Evolutionary conservation across 2,329 filamentous ascomycete genomes (phyloP).

Genomic region (Fusarium xylarioides): DNA sequence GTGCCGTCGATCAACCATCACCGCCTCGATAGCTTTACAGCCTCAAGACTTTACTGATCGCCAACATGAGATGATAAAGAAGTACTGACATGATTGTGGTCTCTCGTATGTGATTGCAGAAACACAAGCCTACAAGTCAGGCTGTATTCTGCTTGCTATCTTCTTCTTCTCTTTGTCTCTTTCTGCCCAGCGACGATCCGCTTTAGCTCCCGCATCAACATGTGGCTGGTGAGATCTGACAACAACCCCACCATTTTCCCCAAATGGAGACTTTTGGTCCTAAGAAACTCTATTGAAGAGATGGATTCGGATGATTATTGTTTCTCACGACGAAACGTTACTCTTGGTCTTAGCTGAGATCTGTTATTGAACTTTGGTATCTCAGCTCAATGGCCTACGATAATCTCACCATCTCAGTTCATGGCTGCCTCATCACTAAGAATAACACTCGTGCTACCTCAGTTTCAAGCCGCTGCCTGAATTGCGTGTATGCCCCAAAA

Average conservation of each 20-base stretch:
- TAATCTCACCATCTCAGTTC: neutral
- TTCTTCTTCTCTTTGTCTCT: neutral
- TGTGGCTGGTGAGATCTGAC: conserved; percentile 36
- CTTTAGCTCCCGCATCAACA: conserved; percentile 29
- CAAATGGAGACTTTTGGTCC: neutral
- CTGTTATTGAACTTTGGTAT: neutral
- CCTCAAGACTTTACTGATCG: neutral
- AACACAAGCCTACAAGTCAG: neutral
- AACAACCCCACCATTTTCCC: conserved; percentile 4
- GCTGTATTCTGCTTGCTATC: neutral
- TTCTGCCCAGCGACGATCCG: conserved; percentile 9
- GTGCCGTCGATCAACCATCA: conserved; percentile 4
- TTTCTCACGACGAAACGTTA: neutral
- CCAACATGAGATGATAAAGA: neutral
- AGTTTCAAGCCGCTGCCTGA: conserved; percentile 1
- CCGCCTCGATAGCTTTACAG: neutral
- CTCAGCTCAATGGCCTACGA: neutral
- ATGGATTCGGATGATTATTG: neutral
- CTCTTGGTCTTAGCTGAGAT: neutral
- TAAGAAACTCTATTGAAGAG: neutral
- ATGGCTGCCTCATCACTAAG: neutral
- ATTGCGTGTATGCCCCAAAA: neutral
- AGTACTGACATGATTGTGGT: too few species aligned
- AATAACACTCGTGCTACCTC: neutral
- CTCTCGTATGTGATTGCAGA: neutral